Conservation (phyloP, 176 grass and related monocot genomes). For the maize (Zea mays) region Zm-B73-REFERENCE-NAM-5.0 NC_050099.1:7456501-7457000, state of each 20-base stretch:
- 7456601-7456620: background rate
- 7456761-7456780: slow-evolving; percentile 97
- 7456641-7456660: background rate
- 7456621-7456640: background rate
- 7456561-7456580: background rate
- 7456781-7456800: slow-evolving; percentile 98
- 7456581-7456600: background rate
- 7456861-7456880: slow-evolving; percentile 23
- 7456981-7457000: slow-evolving; percentile 82
- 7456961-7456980: background rate
- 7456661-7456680: background rate
- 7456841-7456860: slow-evolving; percentile 51
- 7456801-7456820: slow-evolving; percentile 97
- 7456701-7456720: background rate
- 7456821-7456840: slow-evolving; percentile 99
- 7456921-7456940: background rate
- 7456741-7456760: slow-evolving; percentile 39
- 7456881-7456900: background rate
- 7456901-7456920: background rate
- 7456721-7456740: background rate
- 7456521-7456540: background rate
- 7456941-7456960: background rate
- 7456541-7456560: background rate
- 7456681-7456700: background rate
- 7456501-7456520: background rate